Percentiles rank a stretch among this genome's conserved stretches.
These are phyloP conservation scores for Ramaria rubella DNA, from an alignment of 768 basidiomycete species.

Conservation along the genomic window DNA sequence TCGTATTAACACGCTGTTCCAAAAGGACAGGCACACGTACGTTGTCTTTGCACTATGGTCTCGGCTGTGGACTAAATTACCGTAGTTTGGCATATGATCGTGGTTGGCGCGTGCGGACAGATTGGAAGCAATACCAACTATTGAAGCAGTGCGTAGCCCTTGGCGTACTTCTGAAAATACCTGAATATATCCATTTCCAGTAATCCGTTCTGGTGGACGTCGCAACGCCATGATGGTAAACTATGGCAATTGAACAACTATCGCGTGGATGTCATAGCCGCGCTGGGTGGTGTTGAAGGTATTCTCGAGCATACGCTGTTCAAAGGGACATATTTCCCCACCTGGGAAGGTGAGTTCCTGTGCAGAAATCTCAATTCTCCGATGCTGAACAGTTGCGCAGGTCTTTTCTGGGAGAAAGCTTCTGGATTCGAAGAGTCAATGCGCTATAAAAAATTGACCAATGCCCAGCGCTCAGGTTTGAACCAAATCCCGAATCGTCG, in stretches of 20 bases:
- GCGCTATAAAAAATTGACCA: constrained; percentile 95
- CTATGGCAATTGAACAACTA: constrained; percentile 98
- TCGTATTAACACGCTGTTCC: constrained; percentile 97
- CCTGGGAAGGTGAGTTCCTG: constrained; percentile 79
- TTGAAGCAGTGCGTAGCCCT: constrained; percentile 66
- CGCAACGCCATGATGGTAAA: constrained; percentile 93
- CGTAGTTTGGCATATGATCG: constrained; percentile 89
- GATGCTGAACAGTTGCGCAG: constrained; percentile 21
- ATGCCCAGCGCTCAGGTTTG: constrained; percentile 96
- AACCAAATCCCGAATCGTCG: constrained; percentile 98
- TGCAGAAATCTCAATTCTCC: not conserved
- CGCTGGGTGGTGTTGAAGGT: constrained; percentile 91
- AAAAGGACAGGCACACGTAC: constrained; percentile 92
- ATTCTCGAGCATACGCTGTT: constrained; percentile 96
- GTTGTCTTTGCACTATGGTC: constrained; percentile 20
- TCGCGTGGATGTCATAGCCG: constrained; percentile 98
- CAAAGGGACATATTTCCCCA: constrained; percentile 97
- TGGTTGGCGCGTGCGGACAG: constrained; percentile 95
- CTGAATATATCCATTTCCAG: constrained; percentile 30
- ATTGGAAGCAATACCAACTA: constrained; percentile 97
- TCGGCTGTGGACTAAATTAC: not conserved
- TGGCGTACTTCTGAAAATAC: not conserved
- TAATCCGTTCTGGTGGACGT: constrained; percentile 99
- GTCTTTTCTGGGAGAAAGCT: constrained; percentile 98
- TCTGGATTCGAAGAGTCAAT: constrained; percentile 96